phyloP scores from a whole-genome alignment of 169 alveolate species.

The Cryptosporidium bovis region DNA sequence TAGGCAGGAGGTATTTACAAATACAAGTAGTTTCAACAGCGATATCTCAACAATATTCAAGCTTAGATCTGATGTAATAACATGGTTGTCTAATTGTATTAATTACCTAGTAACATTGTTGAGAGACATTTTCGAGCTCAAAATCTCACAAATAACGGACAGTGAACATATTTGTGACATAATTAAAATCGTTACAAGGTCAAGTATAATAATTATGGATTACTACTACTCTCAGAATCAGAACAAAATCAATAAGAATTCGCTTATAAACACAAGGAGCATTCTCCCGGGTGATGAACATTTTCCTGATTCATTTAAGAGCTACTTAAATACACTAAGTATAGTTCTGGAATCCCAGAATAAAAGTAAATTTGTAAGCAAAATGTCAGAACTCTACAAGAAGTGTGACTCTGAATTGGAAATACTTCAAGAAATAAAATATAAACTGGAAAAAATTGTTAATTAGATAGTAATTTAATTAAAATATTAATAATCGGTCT shows the following conservation, averaged over 20 bases:
- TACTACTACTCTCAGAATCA: not conserved
- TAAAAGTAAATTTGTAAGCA: conserved; percentile 7
- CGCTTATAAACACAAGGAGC: not conserved
- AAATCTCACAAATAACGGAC: not conserved
- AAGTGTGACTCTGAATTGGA: conserved; percentile 22
- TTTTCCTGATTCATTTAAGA: conserved; percentile 22
- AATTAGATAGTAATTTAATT: not conserved
- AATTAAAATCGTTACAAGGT: conserved; percentile 10
- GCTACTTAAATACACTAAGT: conserved; percentile 11
- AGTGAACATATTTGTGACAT: not conserved
- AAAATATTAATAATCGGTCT: not conserved
- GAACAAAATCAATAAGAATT: not conserved
- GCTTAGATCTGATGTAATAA: conserved; percentile 19
- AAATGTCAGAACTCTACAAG: conserved; percentile 4
- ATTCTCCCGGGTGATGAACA: conserved; percentile 27
- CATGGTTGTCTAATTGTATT: conserved; percentile 39
- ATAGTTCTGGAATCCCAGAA: conserved; percentile 1
- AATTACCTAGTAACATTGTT: conserved; percentile 11
- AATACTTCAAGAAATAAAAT: conserved; percentile 10
- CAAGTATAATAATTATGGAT: conserved; percentile 2
- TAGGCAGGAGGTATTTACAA: not conserved
- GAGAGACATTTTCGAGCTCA: conserved; percentile 36
- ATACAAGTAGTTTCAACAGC: not conserved
- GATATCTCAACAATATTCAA: not conserved
- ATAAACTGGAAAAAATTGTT: conserved; percentile 28